Base-by-base conservation (phyloP, 2,329 filamentous ascomycete genomes). In the Calonectria naviculata region DNA sequence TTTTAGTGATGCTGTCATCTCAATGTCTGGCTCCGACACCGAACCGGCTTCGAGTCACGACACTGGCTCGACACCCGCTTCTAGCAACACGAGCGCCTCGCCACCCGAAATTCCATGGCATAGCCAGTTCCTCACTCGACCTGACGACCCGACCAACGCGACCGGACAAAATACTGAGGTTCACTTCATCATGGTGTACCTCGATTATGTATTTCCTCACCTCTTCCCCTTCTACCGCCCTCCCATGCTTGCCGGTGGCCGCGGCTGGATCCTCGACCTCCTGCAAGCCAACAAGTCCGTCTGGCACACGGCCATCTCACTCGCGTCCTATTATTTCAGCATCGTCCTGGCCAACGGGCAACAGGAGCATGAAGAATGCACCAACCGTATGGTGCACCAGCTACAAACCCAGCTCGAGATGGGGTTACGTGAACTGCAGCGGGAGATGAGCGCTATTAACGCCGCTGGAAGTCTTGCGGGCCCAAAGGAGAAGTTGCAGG, bases 181-280 rank as follows among this genome's bases (percentile, higher is more conserved):
- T 0, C 82, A 84, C 76, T 85, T 87, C 49, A 81, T 89, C 68
- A 89, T 90, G 86, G 85, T 89, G 68, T 92, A 91, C 76, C 83
- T 92, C 54, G 90, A 93, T 78, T 87, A 89, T 72, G 84, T 92
- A 24, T 87, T 92, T 71, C 90, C 91, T 2, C 89, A 91, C 73
- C 81, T 92, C 1, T 92, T 90, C 76, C 91, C 91, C 3, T 89
- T 91, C 78, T 92, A 92, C 79, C 86, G 86, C 3, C 90, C 91
- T 1, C 83, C 84, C 3, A 77, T 90, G 7, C 83, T 89, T 4
- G 83, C 88, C 67, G 87, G 89, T n/a, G 90, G 90, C 17, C 86
- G 88, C 60, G 86, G 88, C 29, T 93, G 90, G 91, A 83, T 92
- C 31, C 81, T 92, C 41, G 86, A 88, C 34, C 82, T 90, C 47